These are phyloP conservation scores for Pilasporangium apinafurcum DNA, from an alignment of 352 stramenopile genomes.

Conservation along the genomic window DNA sequence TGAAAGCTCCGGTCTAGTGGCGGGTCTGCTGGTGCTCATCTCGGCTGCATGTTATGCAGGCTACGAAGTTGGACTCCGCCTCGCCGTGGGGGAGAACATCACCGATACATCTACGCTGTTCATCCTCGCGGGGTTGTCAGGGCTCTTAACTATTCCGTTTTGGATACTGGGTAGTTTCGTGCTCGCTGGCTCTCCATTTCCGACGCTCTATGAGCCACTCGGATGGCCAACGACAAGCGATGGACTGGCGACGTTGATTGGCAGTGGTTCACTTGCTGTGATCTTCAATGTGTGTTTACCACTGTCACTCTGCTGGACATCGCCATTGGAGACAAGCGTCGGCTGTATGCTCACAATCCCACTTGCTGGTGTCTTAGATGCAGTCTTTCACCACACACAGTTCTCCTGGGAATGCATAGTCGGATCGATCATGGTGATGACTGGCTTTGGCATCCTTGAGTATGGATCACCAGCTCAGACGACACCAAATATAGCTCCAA, in stretches of 20 bases:
- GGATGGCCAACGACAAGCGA: slow-evolving; percentile 27
- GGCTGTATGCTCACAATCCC: slow-evolving; percentile 56
- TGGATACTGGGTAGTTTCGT: slow-evolving; percentile 37
- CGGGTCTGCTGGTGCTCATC: slow-evolving; percentile 36
- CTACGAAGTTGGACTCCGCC: slow-evolving; percentile 40
- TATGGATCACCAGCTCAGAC: too few species aligned
- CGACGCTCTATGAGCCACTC: slow-evolving; percentile 36
- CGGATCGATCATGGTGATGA: slow-evolving; percentile 39
- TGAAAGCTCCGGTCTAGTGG: slow-evolving; percentile 21
- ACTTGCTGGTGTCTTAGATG: slow-evolving; percentile 37
- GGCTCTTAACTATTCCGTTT: slow-evolving; percentile 34
- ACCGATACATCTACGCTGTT: slow-evolving; percentile 46
- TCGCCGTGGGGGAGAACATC: slow-evolving; percentile 27
- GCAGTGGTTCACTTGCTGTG: slow-evolving; percentile 26
- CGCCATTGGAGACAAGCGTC: slow-evolving; percentile 46
- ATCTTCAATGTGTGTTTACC: slow-evolving; percentile 34
- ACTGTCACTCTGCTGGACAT: slow-evolving; percentile 44
- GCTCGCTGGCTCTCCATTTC: slow-evolving; percentile 27
- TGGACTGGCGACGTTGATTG: slow-evolving; percentile 25
- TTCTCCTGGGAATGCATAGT: slow-evolving; percentile 45
- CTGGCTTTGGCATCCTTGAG: slow-evolving; percentile 38
- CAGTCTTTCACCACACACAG: slow-evolving; percentile 28
- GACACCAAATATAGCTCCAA: too few species aligned
- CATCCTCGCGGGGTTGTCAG: slow-evolving; percentile 35
- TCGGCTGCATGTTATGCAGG: slow-evolving; percentile 33